These are phyloP conservation scores for Wickerhamomyces sydowiorum DNA, from an alignment of 805 yeast genomes.

Conservation along the genomic window DNA sequence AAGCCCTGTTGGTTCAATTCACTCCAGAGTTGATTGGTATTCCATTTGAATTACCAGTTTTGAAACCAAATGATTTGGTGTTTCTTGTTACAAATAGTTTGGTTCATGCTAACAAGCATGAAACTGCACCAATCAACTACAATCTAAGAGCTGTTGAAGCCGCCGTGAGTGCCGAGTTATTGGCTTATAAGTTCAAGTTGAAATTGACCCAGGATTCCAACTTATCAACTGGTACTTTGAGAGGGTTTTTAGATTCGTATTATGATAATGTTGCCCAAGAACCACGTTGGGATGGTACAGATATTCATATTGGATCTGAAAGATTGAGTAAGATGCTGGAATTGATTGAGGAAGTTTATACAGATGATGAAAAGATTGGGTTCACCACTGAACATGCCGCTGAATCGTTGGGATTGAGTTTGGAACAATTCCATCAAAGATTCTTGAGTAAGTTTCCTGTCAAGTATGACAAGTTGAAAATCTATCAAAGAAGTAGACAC, in stretches of 20 bases:
- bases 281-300: constrained; percentile 38
- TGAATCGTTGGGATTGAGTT: constrained; percentile 32
- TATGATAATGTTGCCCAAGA: constrained; percentile 25
- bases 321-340: constrained; percentile 36
- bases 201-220: constrained; percentile 42
- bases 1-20: constrained; percentile 57
- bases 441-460: constrained; percentile 54
- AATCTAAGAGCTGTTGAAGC: constrained; percentile 70
- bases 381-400: constrained; percentile 46
- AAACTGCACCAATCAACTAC: constrained; percentile 65
- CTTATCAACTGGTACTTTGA: constrained; percentile 50
- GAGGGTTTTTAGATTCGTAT: constrained; percentile 57
- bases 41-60: constrained; percentile 47
- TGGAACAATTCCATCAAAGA: constrained; percentile 34
- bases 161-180: constrained; percentile 55
- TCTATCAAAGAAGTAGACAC: constrained; percentile 55
- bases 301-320: constrained; percentile 34
- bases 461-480: constrained; percentile 45
- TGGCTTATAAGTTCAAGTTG: constrained; percentile 44
- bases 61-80: constrained; percentile 36
- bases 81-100: constrained; percentile 63
- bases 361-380: constrained; percentile 34
- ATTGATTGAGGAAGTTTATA: constrained; percentile 37
- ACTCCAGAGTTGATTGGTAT: constrained; percentile 51
- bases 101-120: constrained; percentile 57